Evolutionary conservation across 2,329 filamentous ascomycete species (phyloP), one percentile per base, ranked within the genome.

Genomic region (Hypoxylon sp.): DNA sequence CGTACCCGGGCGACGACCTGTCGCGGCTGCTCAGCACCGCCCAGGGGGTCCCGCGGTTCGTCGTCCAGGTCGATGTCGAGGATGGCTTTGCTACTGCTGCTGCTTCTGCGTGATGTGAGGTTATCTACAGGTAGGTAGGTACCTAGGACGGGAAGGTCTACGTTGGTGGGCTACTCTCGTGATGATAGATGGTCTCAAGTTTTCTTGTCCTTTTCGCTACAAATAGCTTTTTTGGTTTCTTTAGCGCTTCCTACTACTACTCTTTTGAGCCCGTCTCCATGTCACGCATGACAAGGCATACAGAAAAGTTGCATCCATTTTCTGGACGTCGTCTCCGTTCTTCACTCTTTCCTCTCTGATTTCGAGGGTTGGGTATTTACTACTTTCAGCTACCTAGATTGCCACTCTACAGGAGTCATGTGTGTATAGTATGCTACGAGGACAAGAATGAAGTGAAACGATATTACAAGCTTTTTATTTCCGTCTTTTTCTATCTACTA

Each of bases 1-100:
- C 54, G 37, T 74, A 70, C 48, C 48, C 45, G 5, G 66, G 68
- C 9, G 72, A 73, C 33, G 70, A 74, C 58, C 38, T 75, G 23
- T 58, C 64, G 1, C 50, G 60, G 43, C 48, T 74, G 40, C 68
- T 74, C 33, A 48, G 55, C 23, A 52, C 49, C 11, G 61, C 51
- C 4, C 2, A 5, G 3, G 49, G 52, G 10, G 66, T 71, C 6
- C 71, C 70, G 3, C 43, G 60, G 33, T 70, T 73, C 43, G 71
- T n/a, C n/a, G n/a, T n/a, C n/a, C n/a, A 72, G 50, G 50, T 72
- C 27, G 67, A 68, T 26, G 64, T 73, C 13, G 66, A 70, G 24
- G 40, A 21, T 15, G 31, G 42, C 4, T 5, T 15, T 20, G 7
- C 29, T n/a, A n/a, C n/a, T n/a, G n/a, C n/a, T n/a, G n/a, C n/a